Evolutionary conservation across 441 rosid genomes (phyloP).

Genomic region (Populus hybrid): DNA sequence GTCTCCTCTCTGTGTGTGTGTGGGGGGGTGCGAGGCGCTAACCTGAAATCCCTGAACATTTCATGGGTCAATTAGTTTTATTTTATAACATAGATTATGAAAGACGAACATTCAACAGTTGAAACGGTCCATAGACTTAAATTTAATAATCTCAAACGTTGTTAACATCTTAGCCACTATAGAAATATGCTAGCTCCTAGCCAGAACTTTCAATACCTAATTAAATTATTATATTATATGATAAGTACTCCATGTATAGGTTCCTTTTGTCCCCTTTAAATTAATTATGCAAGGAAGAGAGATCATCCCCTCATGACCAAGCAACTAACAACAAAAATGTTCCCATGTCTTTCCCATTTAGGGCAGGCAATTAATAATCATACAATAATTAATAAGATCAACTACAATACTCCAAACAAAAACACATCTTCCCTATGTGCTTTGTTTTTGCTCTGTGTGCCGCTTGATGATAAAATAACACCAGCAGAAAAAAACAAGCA

Average conservation of each 20-base stretch:
- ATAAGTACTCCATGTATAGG: not conserved
- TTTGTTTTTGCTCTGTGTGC: not conserved
- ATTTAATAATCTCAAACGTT: not conserved
- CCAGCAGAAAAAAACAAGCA: not conserved
- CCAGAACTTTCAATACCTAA: not conserved
- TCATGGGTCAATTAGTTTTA: not conserved
- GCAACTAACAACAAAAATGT: slow-evolving; percentile 14
- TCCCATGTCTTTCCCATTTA: slow-evolving; percentile 10
- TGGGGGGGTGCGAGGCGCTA: not conserved
- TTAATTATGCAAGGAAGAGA: not conserved
- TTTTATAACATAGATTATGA: not conserved
- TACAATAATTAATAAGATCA: too few species aligned
- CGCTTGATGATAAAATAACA: not conserved
- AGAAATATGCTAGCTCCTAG: not conserved
- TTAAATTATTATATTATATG: not conserved
- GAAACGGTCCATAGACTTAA: not conserved
- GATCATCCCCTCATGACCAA: not conserved
- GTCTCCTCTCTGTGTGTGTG: not conserved
- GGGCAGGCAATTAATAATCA: not conserved
- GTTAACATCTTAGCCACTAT: not conserved
- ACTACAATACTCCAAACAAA: not conserved
- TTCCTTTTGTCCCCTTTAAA: not conserved
- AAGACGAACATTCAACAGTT: not conserved
- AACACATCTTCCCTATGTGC: not conserved
- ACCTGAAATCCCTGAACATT: not conserved